These are phyloP conservation scores for Cajanus cajan DNA, from an alignment of 306 rosid genomes.

Conservation along the genomic window DNA sequence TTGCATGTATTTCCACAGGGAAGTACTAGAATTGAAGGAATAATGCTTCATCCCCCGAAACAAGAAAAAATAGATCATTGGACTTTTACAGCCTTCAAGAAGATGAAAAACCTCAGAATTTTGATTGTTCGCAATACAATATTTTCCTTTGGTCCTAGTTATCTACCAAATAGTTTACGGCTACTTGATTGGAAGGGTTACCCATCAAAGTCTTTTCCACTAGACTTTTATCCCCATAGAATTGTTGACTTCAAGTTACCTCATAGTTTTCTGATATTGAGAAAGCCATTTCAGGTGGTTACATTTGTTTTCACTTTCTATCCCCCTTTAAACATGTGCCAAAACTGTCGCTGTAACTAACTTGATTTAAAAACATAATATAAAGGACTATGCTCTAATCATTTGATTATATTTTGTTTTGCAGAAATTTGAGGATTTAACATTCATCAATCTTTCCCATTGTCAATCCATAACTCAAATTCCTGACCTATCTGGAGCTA, in stretches of 20 bases:
- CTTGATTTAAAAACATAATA: too few species aligned
- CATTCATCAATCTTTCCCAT: too few species aligned
- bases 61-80: background rate
- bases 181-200: conserved; percentile 15
- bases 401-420: too few species aligned
- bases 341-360: too few species aligned
- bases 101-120: conserved; percentile 23
- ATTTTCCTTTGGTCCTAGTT: background rate
- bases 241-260: conserved; percentile 15
- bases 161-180: conserved; percentile 4
- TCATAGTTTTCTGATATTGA: background rate
- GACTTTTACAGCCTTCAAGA: background rate
- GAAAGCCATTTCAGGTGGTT: background rate
- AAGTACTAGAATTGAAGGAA: conserved; percentile 10
- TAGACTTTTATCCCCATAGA: background rate
- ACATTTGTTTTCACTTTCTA: too few species aligned
- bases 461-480: too few species aligned
- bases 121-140: conserved; percentile 1
- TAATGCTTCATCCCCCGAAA: conserved; percentile 7
- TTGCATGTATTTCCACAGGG: background rate
- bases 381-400: too few species aligned
- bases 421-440: too few species aligned
- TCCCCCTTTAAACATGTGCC: too few species aligned
- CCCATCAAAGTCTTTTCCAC: conserved; percentile 12
- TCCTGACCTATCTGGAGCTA: too few species aligned